A percentile compares a stretch with the other conserved stretches of the same genome.
phyloP scores from a whole-genome alignment of 2,329 filamentous ascomycete genomes.

The Pezicula rhizophila region DNA sequence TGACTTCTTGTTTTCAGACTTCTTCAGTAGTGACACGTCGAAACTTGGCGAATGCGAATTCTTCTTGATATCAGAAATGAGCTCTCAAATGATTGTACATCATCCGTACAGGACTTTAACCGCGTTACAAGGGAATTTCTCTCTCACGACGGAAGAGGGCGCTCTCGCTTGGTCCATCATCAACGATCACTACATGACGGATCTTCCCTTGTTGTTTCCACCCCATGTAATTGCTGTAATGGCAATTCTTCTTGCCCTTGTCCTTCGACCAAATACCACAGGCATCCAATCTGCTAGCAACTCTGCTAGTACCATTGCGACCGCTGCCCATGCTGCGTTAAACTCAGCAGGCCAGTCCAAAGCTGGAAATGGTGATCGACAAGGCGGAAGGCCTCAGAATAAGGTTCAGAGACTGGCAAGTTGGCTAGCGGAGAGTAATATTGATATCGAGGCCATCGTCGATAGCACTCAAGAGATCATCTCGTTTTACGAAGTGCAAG shows the following conservation, averaged over 20 bases:
- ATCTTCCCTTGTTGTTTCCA: constrained; percentile 60
- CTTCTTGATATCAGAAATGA: constrained; percentile 66
- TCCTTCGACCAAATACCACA: constrained; percentile 52
- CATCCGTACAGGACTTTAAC: constrained; percentile 65
- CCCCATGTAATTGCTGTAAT: constrained; percentile 66
- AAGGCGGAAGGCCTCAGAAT: constrained; percentile 15
- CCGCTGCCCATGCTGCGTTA: constrained; percentile 26
- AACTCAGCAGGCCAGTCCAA: constrained; percentile 22
- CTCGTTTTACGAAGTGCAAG: constrained; percentile 56
- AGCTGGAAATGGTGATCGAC: constrained; percentile 13
- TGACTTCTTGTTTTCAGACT: constrained; percentile 36
- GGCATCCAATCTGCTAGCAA: constrained; percentile 36
- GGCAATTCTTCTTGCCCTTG: constrained; percentile 62
- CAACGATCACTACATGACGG: constrained; percentile 70
- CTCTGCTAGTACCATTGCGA: constrained; percentile 28
- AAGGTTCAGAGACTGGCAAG: constrained; percentile 49
- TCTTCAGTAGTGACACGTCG: constrained; percentile 57
- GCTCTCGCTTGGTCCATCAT: constrained; percentile 63
- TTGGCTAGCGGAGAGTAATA: constrained; percentile 64
- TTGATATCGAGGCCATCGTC: constrained; percentile 63
- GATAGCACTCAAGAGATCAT: constrained; percentile 69
- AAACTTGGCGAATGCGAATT: constrained; percentile 73
- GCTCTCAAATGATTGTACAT: constrained; percentile 67
- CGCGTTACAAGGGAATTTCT: constrained; percentile 54
- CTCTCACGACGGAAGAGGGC: constrained; percentile 57